phyloP scores from a whole-genome alignment of 1,139 yeast species.

The Petasospora fabianii region DNA sequence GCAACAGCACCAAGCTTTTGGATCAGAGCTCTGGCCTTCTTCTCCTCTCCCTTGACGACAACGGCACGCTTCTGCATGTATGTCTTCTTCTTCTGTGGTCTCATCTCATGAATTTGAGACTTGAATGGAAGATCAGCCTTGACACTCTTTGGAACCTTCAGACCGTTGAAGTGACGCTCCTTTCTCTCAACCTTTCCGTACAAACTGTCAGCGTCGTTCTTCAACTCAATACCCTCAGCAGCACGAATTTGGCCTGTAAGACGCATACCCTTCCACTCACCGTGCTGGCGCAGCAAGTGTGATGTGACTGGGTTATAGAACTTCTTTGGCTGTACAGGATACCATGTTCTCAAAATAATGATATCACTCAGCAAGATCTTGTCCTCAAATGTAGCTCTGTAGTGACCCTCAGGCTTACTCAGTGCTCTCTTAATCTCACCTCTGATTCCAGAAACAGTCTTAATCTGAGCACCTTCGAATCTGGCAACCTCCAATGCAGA shows the following conservation, averaged over 20 bases:
- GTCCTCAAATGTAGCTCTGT: slow-evolving; percentile 97
- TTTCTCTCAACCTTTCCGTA: slow-evolving; percentile 78
- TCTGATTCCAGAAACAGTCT: slow-evolving; percentile 94
- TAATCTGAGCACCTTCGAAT: slow-evolving; percentile 95
- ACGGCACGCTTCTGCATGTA: slow-evolving; percentile 93
- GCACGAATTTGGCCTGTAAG: slow-evolving; percentile 92
- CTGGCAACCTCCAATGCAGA: slow-evolving; percentile 93
- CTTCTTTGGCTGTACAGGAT: slow-evolving; percentile 84
- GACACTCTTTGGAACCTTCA: slow-evolving; percentile 77
- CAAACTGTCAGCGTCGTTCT: slow-evolving; percentile 62
- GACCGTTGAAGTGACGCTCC: slow-evolving; percentile 83
- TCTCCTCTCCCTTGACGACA: slow-evolving; percentile 86
- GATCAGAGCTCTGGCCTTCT: slow-evolving; percentile 86
- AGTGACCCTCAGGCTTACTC: slow-evolving; percentile 94
- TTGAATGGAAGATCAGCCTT: slow-evolving; percentile 83
- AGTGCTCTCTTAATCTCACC: slow-evolving; percentile 97
- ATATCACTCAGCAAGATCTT: slow-evolving; percentile 87
- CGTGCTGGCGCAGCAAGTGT: slow-evolving; percentile 65
- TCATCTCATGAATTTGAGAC: slow-evolving; percentile 84
- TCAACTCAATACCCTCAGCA: slow-evolving; percentile 62
- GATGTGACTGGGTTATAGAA: slow-evolving; percentile 97
- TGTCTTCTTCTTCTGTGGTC: slow-evolving; percentile 79
- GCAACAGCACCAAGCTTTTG: slow-evolving; percentile 82
- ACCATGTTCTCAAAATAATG: slow-evolving; percentile 91
- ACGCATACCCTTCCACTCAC: slow-evolving; percentile 95